A percentile compares a stretch with the other conserved stretches of the same genome.
These are phyloP conservation scores for Starmerella tilneyi DNA, from an alignment of 805 yeast genomes.

Conservation along the genomic window DNA sequence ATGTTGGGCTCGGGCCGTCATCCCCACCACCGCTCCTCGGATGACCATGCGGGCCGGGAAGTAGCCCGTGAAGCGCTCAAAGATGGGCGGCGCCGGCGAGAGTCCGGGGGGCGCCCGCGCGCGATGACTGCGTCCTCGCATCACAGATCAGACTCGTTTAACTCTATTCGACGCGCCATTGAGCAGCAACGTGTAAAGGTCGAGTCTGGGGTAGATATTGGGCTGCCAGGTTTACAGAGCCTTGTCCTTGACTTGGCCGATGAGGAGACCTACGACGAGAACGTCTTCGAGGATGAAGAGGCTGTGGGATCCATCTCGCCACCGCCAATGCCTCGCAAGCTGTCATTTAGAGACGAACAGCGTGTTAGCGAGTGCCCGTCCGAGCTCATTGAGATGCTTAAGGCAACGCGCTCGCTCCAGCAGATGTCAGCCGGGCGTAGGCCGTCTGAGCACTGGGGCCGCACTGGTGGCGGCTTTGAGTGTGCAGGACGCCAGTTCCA, in stretches of 20 bases:
- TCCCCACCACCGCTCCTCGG: background rate
- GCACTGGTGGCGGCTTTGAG: conserved; percentile 32
- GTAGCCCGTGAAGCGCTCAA: background rate
- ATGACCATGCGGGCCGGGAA: background rate
- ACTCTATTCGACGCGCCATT: conserved; percentile 4
- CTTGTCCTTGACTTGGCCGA: background rate
- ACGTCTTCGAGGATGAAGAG: conserved; percentile 24
- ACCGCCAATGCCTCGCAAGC: conserved; percentile 30
- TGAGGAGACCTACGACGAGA: conserved; percentile 16
- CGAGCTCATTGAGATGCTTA: conserved; percentile 34
- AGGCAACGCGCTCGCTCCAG: conserved; percentile 36
- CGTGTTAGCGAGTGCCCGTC: conserved; percentile 26
- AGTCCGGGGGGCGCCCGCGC: conserved; percentile 5
- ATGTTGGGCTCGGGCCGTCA: background rate
- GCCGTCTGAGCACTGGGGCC: conserved; percentile 9
- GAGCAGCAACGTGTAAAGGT: conserved; percentile 7
- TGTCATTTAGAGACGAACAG: conserved; percentile 25
- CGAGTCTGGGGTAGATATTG: conserved; percentile 7
- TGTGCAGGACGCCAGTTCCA: conserved; percentile 33
- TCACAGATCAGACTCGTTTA: conserved; percentile 2
- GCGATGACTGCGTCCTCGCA: background rate
- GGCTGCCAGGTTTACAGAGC: background rate
- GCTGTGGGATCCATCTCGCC: conserved; percentile 22
- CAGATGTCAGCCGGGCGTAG: conserved; percentile 30
- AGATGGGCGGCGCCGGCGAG: background rate